Conservation (phyloP, 371 early-diverging fungal species). For the Circinella minor region DNA sequence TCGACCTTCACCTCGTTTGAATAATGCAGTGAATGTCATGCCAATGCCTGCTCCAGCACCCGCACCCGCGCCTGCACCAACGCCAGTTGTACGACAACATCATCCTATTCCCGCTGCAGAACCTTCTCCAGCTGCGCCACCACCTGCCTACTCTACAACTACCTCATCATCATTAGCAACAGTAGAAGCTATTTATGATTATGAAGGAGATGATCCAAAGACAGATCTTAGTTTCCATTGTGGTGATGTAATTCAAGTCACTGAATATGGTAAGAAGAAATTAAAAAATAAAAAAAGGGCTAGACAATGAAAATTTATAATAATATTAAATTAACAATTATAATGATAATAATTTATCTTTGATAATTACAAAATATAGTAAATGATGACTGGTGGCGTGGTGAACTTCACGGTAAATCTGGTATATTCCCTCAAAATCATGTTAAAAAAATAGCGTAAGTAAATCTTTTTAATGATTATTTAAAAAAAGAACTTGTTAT, state of each 20-base stretch:
- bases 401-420: slow-evolving; percentile 41
- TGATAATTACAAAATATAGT: slow-evolving; percentile 23
- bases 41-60: slow-evolving; percentile 13
- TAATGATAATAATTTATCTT: no score
- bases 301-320: not conserved
- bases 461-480: not conserved
- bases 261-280: slow-evolving; percentile 51
- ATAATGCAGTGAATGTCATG: slow-evolving; percentile 5
- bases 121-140: slow-evolving; percentile 12
- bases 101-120: slow-evolving; percentile 15
- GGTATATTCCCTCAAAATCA: slow-evolving; percentile 60
- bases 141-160: slow-evolving; percentile 20
- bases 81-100: slow-evolving; percentile 1
- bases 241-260: slow-evolving; percentile 55
- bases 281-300: not conserved
- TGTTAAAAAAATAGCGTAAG: slow-evolving; percentile 45
- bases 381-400: slow-evolving; percentile 59
- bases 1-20: slow-evolving; percentile 8
- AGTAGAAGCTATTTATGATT: slow-evolving; percentile 54
- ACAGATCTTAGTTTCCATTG: slow-evolving; percentile 54
- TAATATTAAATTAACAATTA: no score
- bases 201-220: slow-evolving; percentile 48
- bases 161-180: slow-evolving; percentile 29
- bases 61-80: slow-evolving; percentile 15
- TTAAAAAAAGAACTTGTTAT: not conserved